Evolutionary conservation across 768 basidiomycete genomes (phyloP).

Genomic region (Leccinellum rugosiceps): DNA sequence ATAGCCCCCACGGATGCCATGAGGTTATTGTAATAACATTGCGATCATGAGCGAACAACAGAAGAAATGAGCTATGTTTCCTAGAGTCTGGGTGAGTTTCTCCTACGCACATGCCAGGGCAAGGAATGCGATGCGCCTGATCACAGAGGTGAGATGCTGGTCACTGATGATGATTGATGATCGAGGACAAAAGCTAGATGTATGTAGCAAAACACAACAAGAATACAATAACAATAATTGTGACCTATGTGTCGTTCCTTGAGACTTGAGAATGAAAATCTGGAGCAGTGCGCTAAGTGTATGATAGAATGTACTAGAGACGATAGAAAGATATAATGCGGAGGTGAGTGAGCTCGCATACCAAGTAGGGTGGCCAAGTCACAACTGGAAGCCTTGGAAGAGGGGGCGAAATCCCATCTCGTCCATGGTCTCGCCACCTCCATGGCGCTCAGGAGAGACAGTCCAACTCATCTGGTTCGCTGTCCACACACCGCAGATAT

Average conservation of each 20-base stretch:
- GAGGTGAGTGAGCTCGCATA: background rate
- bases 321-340: background rate
- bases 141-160: too few species aligned
- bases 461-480: slow-evolving; percentile 46
- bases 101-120: too few species aligned
- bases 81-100: too few species aligned
- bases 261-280: background rate
- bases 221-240: background rate
- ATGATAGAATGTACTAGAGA: background rate
- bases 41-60: too few species aligned
- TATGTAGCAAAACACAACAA: slow-evolving; percentile 1
- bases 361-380: background rate
- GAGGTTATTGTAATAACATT: too few species aligned
- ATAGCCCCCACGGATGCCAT: too few species aligned
- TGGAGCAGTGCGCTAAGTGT: background rate
- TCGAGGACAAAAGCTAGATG: background rate
- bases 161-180: background rate
- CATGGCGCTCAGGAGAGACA: slow-evolving; percentile 37
- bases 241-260: background rate
- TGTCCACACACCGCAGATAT: slow-evolving; percentile 18
- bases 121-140: too few species aligned
- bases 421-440: background rate
- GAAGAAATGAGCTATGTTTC: too few species aligned
- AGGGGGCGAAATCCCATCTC: background rate
- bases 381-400: background rate